Percentiles rank a stretch among this genome's conserved stretches.
Conservation (phyloP, 1,139 yeast species). For the Pichia cactophila region DNA sequence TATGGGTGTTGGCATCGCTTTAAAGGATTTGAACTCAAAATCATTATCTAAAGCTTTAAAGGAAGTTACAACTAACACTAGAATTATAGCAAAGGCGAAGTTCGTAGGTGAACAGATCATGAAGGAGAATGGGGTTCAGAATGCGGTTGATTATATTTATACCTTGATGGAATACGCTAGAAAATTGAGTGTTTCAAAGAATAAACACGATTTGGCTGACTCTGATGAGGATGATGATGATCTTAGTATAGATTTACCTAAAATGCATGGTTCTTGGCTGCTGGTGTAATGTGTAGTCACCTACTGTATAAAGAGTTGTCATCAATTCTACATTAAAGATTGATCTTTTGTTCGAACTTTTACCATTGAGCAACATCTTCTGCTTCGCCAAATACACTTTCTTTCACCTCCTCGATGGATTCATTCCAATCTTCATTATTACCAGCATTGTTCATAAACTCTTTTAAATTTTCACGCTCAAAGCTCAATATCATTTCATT, state of each 20-base stretch:
- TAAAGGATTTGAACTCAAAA: constrained; percentile 59
- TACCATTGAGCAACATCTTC: constrained; percentile 90
- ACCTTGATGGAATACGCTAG: constrained; percentile 73
- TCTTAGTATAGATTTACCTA: background rate
- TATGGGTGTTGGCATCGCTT: constrained; percentile 74
- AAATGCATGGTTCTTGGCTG: constrained; percentile 28
- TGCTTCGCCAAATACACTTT: constrained; percentile 90
- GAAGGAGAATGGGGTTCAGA: constrained; percentile 68
- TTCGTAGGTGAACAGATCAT: constrained; percentile 54
- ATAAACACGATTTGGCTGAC: constrained; percentile 10
- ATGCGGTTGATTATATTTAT: constrained; percentile 72
- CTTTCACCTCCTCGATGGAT: constrained; percentile 46
- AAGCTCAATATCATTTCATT: constrained; percentile 65
- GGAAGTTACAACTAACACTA: constrained; percentile 58
- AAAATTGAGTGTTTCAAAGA: constrained; percentile 32
- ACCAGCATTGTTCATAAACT: constrained; percentile 40
- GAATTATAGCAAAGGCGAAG: constrained; percentile 60
- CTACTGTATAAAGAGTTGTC: background rate
- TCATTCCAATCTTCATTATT: constrained; percentile 47
- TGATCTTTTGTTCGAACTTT: background rate
- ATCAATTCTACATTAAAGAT: background rate
- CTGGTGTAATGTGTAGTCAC: constrained; percentile 19
- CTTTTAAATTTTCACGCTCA: constrained; percentile 48
- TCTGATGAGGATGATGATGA: constrained; percentile 4
- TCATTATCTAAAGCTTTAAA: constrained; percentile 59